These are phyloP conservation scores for Leccinum truebloodii DNA, from an alignment of 768 basidiomycete species.

Conservation along the genomic window DNA sequence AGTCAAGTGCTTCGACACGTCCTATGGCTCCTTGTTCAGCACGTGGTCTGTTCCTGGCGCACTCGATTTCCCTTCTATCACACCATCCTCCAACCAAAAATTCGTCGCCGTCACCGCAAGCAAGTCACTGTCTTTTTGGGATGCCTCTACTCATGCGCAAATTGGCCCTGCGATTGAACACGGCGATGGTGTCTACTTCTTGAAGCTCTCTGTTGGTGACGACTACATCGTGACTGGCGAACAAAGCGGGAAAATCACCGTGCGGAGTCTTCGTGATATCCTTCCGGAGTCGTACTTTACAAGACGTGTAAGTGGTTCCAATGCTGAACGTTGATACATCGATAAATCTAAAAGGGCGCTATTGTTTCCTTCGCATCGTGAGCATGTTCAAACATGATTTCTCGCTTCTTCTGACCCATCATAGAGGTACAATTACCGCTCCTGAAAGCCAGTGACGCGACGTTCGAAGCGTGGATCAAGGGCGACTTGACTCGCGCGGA, in stretches of 20 bases:
- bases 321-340: too few relatives aligned
- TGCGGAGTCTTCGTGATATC: background rate
- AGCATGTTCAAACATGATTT: background rate
- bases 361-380: background rate
- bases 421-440: background rate
- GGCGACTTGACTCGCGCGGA: background rate
- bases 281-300: background rate
- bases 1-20: background rate
- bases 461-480: constrained; percentile 1
- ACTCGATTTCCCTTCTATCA: background rate
- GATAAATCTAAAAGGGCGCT: background rate
- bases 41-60: background rate
- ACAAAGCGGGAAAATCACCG: background rate
- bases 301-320: background rate
- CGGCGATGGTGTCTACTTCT: background rate
- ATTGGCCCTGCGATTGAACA: background rate
- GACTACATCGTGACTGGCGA: constrained; percentile 4
- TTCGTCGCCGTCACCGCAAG: background rate
- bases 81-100: background rate
- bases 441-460: background rate
- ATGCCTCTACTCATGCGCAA: background rate
- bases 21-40: background rate
- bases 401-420: background rate
- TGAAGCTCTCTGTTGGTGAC: constrained; percentile 4
- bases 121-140: background rate